These are phyloP conservation scores for Linnemannia elongata DNA, from an alignment of 192 early-diverging fungal genomes.

Conservation along the genomic window DNA sequence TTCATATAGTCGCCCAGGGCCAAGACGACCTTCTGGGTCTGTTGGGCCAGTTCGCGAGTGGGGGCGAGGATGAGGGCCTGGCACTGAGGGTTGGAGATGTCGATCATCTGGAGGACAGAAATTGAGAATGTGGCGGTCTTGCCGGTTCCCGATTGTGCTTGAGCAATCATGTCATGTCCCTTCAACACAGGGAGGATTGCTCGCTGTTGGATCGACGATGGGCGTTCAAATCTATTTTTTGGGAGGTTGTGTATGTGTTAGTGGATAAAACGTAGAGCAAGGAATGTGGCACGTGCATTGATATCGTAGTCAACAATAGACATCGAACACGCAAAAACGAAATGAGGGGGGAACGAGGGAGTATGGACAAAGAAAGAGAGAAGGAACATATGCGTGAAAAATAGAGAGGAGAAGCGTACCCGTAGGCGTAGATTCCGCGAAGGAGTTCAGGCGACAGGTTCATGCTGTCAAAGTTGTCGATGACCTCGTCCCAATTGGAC, in stretches of 20 bases:
- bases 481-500: conserved; percentile 93
- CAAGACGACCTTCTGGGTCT: conserved; percentile 93
- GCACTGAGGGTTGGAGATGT: conserved; percentile 78
- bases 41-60: conserved; percentile 95
- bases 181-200: conserved; percentile 94
- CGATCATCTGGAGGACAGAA: conserved; percentile 93
- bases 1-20: conserved; percentile 95
- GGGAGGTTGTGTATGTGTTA: too few species aligned
- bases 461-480: conserved; percentile 95
- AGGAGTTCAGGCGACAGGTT: conserved; percentile 85
- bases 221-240: conserved; percentile 85
- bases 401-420: conserved; percentile 59
- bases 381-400: neutral
- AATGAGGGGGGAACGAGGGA: neutral
- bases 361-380: conserved; percentile 6
- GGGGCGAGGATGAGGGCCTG: conserved; percentile 97
- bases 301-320: neutral
- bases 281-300: too few species aligned
- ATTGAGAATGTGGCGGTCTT: conserved; percentile 99
- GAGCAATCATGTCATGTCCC: conserved; percentile 97
- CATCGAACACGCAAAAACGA: neutral
- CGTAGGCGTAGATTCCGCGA: conserved; percentile 96
- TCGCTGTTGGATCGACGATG: conserved; percentile 93
- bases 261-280: too few species aligned
- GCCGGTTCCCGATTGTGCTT: conserved; percentile 99